phyloP scores from a whole-genome alignment of 2,329 filamentous ascomycete genomes.

The Cladobotryum protrusum region DNA sequence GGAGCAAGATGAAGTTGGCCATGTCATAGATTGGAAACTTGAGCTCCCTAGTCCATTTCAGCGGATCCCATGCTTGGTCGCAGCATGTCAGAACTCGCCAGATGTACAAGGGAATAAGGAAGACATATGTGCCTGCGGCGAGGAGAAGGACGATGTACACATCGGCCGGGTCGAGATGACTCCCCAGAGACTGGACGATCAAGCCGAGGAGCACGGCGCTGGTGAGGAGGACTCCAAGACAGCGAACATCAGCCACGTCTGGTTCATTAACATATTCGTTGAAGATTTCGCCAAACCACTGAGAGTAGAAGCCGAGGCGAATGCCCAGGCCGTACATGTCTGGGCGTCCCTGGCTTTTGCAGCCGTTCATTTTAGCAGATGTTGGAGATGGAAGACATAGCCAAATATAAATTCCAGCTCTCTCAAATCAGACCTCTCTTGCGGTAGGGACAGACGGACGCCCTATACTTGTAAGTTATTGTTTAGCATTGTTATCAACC shows the following conservation, averaged over 20 bases:
- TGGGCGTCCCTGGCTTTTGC: conserved; percentile 21
- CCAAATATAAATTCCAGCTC: neutral
- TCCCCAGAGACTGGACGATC: conserved; percentile 19
- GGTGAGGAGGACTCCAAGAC: conserved; percentile 28
- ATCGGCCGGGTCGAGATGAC: conserved; percentile 14
- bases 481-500: conserved; percentile 2
- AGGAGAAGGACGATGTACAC: conserved; percentile 9
- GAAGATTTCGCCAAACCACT: conserved; percentile 30
- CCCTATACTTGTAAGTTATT: conserved; percentile 18
- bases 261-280: conserved; percentile 25
- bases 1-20: conserved; percentile 20
- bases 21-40: conserved; percentile 21
- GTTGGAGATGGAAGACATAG: neutral
- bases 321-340: conserved; percentile 32
- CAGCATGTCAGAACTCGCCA: conserved; percentile 28
- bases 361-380: conserved; percentile 17
- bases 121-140: conserved; percentile 28
- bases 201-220: conserved; percentile 22
- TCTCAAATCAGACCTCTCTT: too few species aligned
- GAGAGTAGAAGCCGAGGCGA: conserved; percentile 28
- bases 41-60: conserved; percentile 21
- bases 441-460: neutral
- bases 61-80: conserved; percentile 25
- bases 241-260: conserved; percentile 23
- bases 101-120: conserved; percentile 27